These are phyloP conservation scores for Fusarium falciforme DNA, from an alignment of 2,329 filamentous ascomycete genomes.

Conservation along the genomic window DNA sequence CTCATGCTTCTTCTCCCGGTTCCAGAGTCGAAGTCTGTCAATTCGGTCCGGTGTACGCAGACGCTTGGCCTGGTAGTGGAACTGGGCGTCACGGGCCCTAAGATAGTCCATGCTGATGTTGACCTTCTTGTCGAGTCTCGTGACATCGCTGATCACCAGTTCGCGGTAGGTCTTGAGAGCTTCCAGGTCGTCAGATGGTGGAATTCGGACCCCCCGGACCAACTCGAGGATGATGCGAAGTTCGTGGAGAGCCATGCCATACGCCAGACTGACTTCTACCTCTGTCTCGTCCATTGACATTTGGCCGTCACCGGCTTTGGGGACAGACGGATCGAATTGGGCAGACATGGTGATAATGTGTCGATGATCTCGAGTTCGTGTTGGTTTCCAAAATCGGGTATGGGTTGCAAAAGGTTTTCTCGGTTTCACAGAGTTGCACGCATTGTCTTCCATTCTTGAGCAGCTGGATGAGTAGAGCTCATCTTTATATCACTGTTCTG, in stretches of 20 bases:
- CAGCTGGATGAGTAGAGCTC: background rate
- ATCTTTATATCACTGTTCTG: constrained; percentile 2
- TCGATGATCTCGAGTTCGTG: background rate
- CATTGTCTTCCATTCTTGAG: background rate
- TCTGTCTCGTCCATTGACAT: constrained; percentile 24
- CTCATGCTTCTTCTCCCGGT: constrained; percentile 30
- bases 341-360: constrained; percentile 6
- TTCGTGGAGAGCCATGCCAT: constrained; percentile 28
- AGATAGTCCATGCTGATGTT: constrained; percentile 28
- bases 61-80: constrained; percentile 33
- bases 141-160: constrained; percentile 11
- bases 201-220: constrained; percentile 3
- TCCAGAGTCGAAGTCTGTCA: constrained; percentile 31
- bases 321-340: constrained; percentile 26
- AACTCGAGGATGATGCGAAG: constrained; percentile 28
- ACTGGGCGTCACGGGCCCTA: constrained; percentile 27
- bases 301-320: constrained; percentile 21
- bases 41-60: constrained; percentile 30
- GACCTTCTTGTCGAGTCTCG: constrained; percentile 16
- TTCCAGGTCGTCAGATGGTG: constrained; percentile 11
- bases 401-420: background rate
- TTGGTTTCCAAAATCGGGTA: background rate
- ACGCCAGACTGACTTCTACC: constrained; percentile 30
- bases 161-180: constrained; percentile 16
- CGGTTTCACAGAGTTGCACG: constrained; percentile 16